These are phyloP conservation scores for Fusarium phyllophilum DNA, from an alignment of 2,329 filamentous ascomycete genomes.

Conservation along the genomic window DNA sequence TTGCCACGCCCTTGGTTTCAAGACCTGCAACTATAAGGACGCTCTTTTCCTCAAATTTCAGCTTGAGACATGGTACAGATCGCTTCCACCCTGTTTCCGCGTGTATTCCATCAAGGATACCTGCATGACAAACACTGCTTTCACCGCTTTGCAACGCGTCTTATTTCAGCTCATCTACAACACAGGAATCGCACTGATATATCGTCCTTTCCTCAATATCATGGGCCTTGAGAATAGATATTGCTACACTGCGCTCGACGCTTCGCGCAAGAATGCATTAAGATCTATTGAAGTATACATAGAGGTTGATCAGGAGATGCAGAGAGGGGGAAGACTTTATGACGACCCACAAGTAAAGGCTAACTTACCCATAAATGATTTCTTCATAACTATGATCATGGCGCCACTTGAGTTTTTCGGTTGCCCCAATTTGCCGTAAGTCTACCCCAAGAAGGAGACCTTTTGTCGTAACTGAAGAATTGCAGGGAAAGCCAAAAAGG, in stretches of 20 bases:
- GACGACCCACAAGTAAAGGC: conserved; percentile 1
- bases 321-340: conserved; percentile 10
- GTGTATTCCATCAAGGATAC: not conserved
- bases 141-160: conserved; percentile 10
- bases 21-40: not conserved
- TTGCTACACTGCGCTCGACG: not conserved
- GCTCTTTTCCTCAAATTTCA: not conserved
- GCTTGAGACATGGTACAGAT: conserved; percentile 18
- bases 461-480: not conserved
- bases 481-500: not conserved
- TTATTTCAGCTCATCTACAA: conserved; percentile 26
- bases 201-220: conserved; percentile 18
- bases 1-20: conserved; percentile 10
- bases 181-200: not conserved
- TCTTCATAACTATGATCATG: conserved; percentile 8
- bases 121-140: not conserved
- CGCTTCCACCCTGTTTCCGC: conserved; percentile 6
- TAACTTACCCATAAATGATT: not conserved
- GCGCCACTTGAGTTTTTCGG: conserved; percentile 10
- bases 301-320: conserved; percentile 22
- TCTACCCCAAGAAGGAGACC: fast-evolving
- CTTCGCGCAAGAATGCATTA: conserved; percentile 13
- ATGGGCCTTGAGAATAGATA: not conserved
- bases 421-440: conserved; percentile 16
- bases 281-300: conserved; percentile 12